These are phyloP conservation scores for Wickerhamiella lipophila DNA, from an alignment of 805 yeast genomes.

Conservation along the genomic window DNA sequence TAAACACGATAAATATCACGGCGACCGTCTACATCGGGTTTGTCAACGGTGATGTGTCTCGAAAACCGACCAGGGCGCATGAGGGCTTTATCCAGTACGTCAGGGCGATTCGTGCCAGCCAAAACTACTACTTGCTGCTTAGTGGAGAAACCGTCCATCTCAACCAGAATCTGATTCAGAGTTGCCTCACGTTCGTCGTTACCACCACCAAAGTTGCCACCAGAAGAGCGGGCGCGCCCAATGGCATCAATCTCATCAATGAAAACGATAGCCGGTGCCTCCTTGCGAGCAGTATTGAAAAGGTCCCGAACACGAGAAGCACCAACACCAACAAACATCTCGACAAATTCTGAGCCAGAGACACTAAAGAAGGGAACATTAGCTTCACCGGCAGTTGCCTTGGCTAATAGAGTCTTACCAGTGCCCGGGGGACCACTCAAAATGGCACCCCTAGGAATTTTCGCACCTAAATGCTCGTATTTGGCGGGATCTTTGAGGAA, in stretches of 20 bases:
- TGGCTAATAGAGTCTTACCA: slow-evolving; percentile 92
- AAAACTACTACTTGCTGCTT: slow-evolving; percentile 90
- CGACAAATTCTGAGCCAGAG: slow-evolving; percentile 95
- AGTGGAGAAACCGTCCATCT: slow-evolving; percentile 94
- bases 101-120: slow-evolving; percentile 96
- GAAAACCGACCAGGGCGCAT: slow-evolving; percentile 97
- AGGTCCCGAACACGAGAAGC: slow-evolving; percentile 95
- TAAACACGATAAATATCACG: slow-evolving; percentile 86
- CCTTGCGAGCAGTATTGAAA: slow-evolving; percentile 80
- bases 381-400: slow-evolving; percentile 99
- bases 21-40: slow-evolving; percentile 91
- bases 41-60: slow-evolving; percentile 80
- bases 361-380: slow-evolving; percentile 94
- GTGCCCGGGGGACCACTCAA: slow-evolving; percentile 99
- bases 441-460: slow-evolving; percentile 96
- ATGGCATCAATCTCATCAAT: slow-evolving; percentile 99
- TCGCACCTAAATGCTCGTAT: slow-evolving; percentile 88
- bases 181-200: slow-evolving; percentile 97
- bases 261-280: slow-evolving; percentile 92
- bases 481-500: slow-evolving; percentile 82
- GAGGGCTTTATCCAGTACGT: slow-evolving; percentile 82
- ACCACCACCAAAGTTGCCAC: slow-evolving; percentile 45
- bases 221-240: slow-evolving; percentile 70
- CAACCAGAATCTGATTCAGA: slow-evolving; percentile 86
- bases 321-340: slow-evolving; percentile 99